Conservation (phyloP, 768 basidiomycete species). For the Boletus sp. region DNA sequence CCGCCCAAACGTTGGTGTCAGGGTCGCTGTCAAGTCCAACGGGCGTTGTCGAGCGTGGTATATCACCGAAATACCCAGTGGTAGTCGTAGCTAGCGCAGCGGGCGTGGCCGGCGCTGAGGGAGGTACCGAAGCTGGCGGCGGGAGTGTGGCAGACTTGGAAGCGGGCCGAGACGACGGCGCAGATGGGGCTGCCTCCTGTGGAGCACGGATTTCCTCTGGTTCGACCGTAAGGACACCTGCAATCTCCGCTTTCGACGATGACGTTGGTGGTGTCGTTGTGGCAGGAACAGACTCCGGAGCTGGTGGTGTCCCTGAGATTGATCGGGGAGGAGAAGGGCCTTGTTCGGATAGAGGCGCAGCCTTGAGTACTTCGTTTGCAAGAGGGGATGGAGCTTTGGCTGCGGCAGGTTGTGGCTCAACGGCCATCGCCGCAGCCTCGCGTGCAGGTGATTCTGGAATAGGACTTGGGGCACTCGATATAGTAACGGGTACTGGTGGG, state of each 20-base stretch:
- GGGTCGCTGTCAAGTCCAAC: constrained; percentile 19
- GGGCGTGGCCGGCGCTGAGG: constrained; percentile 26
- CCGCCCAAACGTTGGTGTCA: constrained; percentile 30
- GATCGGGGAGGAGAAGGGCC: constrained; percentile 20
- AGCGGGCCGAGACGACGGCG: constrained; percentile 13
- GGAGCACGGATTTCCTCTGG: constrained; percentile 36
- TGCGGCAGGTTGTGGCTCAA: constrained; percentile 25
- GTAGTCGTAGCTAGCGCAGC: constrained; percentile 7
- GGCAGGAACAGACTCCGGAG: constrained; percentile 15
- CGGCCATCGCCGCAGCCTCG: constrained; percentile 45
- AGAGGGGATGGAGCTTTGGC: constrained; percentile 45
- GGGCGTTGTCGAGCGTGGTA: constrained; percentile 28
- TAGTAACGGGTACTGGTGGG: constrained; percentile 19
- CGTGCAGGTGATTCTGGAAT: constrained; percentile 69
- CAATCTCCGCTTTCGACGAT: constrained; percentile 37
- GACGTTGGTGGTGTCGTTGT: constrained; percentile 10
- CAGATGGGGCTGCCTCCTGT: constrained; percentile 6
- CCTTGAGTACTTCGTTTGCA: constrained; percentile 27
- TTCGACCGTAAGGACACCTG: constrained; percentile 50
- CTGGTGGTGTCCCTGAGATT: constrained; percentile 19
- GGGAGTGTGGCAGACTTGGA: constrained; percentile 20
- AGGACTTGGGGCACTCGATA: constrained; percentile 49
- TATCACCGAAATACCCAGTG: constrained; percentile 24
- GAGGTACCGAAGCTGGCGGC: constrained; percentile 16
- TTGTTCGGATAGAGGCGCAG: constrained; percentile 14